A percentile compares a stretch with the other conserved stretches of the same genome.
phyloP scores from a whole-genome alignment of 768 basidiomycete genomes.

The Trametopsis cervina region DNA sequence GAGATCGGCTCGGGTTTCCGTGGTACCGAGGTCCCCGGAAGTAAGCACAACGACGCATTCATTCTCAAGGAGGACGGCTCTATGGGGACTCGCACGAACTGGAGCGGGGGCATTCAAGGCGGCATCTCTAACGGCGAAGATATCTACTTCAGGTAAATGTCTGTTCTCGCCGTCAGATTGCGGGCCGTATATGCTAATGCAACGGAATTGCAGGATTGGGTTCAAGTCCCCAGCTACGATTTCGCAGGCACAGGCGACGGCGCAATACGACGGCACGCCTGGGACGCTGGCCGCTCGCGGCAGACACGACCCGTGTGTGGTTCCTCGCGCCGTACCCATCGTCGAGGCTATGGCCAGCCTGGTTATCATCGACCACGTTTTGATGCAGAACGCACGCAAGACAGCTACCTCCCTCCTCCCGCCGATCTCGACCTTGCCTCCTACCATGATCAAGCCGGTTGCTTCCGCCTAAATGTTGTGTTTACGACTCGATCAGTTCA shows the following conservation, averaged over 20 bases:
- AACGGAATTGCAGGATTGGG: constrained; percentile 56
- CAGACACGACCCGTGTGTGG: constrained; percentile 95
- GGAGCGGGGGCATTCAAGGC: constrained; percentile 96
- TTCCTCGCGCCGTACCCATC: constrained; percentile 94
- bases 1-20: constrained; percentile 97
- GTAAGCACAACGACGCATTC: constrained; percentile 90
- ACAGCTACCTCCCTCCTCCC: constrained; percentile 75
- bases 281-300: constrained; percentile 89
- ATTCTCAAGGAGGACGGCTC: constrained; percentile 54
- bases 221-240: constrained; percentile 99
- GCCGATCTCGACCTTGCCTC: constrained; percentile 80
- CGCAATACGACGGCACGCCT: constrained; percentile 86
- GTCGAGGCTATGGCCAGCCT: constrained; percentile 97
- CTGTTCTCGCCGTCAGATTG: constrained; percentile 2
- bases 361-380: constrained; percentile 89
- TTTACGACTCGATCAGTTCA: too few species aligned
- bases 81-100: constrained; percentile 84
- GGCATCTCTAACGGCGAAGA: constrained; percentile 97
- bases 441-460: constrained; percentile 77
- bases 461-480: constrained; percentile 3
- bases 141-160: constrained; percentile 86
- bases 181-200: background rate
- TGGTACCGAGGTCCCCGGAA: constrained; percentile 90
- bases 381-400: constrained; percentile 82
- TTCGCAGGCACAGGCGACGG: constrained; percentile 84